Percentiles rank a stretch among this genome's conserved stretches.
These are phyloP conservation scores for Talaromyces sp. DNA, from an alignment of 2,329 filamentous ascomycete species.

Conservation along the genomic window DNA sequence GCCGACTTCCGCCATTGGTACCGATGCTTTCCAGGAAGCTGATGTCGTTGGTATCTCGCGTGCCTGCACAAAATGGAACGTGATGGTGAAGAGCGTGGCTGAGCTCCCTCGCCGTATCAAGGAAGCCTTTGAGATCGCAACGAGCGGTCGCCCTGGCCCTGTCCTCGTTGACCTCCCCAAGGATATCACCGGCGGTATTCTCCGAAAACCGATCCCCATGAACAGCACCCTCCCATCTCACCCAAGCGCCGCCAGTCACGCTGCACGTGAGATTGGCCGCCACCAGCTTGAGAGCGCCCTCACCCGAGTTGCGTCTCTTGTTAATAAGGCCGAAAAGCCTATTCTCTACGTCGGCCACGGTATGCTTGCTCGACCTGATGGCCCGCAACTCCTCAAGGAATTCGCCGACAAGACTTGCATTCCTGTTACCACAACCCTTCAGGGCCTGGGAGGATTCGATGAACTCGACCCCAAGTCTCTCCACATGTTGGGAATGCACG, in stretches of 20 bases:
- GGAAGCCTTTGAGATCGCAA: conserved; percentile 97
- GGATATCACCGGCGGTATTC: conserved; percentile 83
- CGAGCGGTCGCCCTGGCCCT: conserved; percentile 85
- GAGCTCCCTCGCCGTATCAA: conserved; percentile 93
- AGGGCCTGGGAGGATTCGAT: conserved; percentile 87
- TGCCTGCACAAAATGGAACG: conserved; percentile 98
- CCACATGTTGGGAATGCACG: conserved; percentile 99
- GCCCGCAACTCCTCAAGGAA: conserved; percentile 72
- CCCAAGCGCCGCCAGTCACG: conserved; percentile 80
- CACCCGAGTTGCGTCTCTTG: conserved; percentile 69
- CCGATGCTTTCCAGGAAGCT: conserved; percentile 94
- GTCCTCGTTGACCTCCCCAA: conserved; percentile 95
- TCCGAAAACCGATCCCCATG: conserved; percentile 79
- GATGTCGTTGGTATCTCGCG: conserved; percentile 91
- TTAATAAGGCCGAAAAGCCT: conserved; percentile 89
- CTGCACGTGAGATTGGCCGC: conserved; percentile 67
- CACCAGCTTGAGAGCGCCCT: conserved; percentile 72
- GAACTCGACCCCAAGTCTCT: conserved; percentile 91
- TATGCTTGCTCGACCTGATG: conserved; percentile 73
- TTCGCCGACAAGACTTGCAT: conserved; percentile 87
- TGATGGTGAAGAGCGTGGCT: conserved; percentile 93
- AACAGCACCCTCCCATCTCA: conserved; percentile 68
- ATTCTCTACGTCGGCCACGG: conserved; percentile 94
- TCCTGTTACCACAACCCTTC: conserved; percentile 92
- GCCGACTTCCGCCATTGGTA: conserved; percentile 81